phyloP scores from a whole-genome alignment of 2,329 filamentous ascomycete genomes.

The Fusarium torreyae region DNA sequence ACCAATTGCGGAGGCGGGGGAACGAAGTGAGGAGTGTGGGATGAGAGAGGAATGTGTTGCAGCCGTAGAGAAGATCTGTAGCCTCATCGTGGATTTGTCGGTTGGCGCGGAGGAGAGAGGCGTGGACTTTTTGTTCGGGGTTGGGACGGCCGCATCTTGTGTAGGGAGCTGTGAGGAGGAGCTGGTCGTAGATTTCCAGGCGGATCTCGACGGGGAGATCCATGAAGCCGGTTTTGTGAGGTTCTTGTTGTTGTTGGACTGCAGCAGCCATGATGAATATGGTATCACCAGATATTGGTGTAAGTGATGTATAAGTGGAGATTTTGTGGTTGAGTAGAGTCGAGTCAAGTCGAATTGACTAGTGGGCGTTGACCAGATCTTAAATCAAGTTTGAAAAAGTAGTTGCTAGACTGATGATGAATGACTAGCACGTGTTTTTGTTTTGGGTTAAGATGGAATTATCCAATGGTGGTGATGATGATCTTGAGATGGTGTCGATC shows the following conservation, averaged over 20 bases:
- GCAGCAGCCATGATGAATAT: conserved; percentile 43
- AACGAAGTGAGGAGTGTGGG: conserved; percentile 58
- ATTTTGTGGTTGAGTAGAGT: conserved; percentile 2
- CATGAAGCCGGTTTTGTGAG: conserved; percentile 53
- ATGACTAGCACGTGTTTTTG: conserved; percentile 20
- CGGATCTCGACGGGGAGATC: conserved; percentile 63
- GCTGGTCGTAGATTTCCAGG: conserved; percentile 62
- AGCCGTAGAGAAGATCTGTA: conserved; percentile 58
- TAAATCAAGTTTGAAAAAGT: conserved; percentile 23
- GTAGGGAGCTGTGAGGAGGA: conserved; percentile 57
- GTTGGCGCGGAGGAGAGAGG: conserved; percentile 59
- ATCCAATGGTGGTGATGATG: conserved; percentile 28
- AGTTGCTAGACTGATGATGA: conserved; percentile 29
- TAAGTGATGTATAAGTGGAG: conserved; percentile 12
- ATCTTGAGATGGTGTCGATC: conserved; percentile 36
- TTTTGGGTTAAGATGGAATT: conserved; percentile 10
- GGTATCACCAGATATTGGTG: conserved; percentile 1
- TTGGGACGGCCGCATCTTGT: conserved; percentile 41
- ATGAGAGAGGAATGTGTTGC: conserved; percentile 63
- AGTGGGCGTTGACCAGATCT: conserved; percentile 14
- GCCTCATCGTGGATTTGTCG: conserved; percentile 61
- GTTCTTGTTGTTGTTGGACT: conserved; percentile 36
- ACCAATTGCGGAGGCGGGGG: conserved; percentile 57
- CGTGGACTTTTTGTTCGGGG: conserved; percentile 50
- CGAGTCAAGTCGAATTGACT: conserved; percentile 9